Percentiles rank a stretch among this genome's conserved stretches.
Evolutionary conservation across 805 yeast genomes (phyloP).

Genomic region (Candida boidinii): DNA sequence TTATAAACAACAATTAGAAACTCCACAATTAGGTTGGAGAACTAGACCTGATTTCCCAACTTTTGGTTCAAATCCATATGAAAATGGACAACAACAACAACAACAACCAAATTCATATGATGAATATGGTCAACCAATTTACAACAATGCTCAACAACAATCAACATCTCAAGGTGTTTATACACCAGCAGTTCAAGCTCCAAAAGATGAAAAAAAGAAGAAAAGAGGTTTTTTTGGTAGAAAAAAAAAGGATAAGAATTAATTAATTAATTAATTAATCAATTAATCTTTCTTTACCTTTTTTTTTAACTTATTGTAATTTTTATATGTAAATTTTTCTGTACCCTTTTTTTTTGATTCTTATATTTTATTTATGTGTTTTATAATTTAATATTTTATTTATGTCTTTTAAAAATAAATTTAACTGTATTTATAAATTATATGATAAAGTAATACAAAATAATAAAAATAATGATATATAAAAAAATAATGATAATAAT

Average conservation of each 20-base stretch:
- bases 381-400: conserved; percentile 1
- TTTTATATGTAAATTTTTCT: background rate
- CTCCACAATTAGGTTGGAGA: conserved; percentile 74
- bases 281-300: background rate
- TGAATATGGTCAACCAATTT: conserved; percentile 30
- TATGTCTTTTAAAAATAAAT: too few relatives aligned
- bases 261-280: background rate
- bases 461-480: too few relatives aligned
- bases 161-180: conserved; percentile 23
- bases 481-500: too few relatives aligned
- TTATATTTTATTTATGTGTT: background rate
- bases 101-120: conserved; percentile 17
- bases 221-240: conserved; percentile 77
- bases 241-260: conserved; percentile 23
- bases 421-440: too few relatives aligned
- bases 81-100: conserved; percentile 14
- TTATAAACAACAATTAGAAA: conserved; percentile 75
- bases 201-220: conserved; percentile 50
- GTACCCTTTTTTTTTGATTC: background rate
- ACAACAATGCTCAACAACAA: conserved; percentile 19
- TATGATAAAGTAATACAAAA: too few relatives aligned
- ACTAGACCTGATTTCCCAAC: conserved; percentile 72
- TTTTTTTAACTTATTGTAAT: too few relatives aligned
- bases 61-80: conserved; percentile 31
- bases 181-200: conserved; percentile 47